Evolutionary conservation across 139 green algal species (phyloP).

Genomic region (Tetraselmis chui): DNA sequence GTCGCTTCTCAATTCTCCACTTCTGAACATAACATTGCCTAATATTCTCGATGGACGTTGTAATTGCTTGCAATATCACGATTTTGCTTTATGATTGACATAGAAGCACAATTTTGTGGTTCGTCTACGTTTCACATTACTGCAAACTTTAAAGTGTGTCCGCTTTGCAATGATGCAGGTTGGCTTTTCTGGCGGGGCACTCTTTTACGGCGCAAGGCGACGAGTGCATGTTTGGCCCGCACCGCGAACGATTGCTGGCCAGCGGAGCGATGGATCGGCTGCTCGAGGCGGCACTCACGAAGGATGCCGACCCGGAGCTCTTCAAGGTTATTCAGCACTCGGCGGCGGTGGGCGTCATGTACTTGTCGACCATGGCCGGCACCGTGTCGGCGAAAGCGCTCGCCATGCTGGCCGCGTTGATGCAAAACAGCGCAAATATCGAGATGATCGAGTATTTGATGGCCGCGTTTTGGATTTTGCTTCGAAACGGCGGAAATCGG

Average conservation of each 20-base stretch:
- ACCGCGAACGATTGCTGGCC: constrained; percentile 39
- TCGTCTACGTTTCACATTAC: too few relatives aligned
- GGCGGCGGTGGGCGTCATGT: constrained; percentile 66
- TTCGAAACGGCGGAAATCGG: constrained; percentile 53
- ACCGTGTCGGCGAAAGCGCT: constrained; percentile 21
- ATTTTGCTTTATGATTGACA: too few relatives aligned
- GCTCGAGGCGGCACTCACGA: constrained; percentile 48
- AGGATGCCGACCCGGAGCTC: constrained; percentile 39
- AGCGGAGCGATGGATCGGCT: constrained; percentile 23
- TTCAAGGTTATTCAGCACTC: constrained; percentile 53
- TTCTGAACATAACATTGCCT: too few relatives aligned
- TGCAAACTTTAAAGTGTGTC: too few relatives aligned
- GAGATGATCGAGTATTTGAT: constrained; percentile 72
- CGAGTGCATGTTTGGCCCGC: constrained; percentile 40
- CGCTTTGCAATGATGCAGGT: too few relatives aligned
- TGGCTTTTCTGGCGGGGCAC: constrained; percentile 69
- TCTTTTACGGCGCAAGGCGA: constrained; percentile 50
- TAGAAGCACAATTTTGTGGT: too few relatives aligned
- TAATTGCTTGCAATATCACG: too few relatives aligned
- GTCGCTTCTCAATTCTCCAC: too few relatives aligned
- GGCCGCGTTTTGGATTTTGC: constrained; percentile 72
- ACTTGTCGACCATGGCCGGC: constrained; percentile 56
- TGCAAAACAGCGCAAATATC: constrained; percentile 36
- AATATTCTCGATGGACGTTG: too few relatives aligned
- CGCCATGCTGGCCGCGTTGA: constrained; percentile 52